Base-by-base conservation (phyloP, 495 filamentous ascomycete species). In the Pyrenula aspistea region DNA sequence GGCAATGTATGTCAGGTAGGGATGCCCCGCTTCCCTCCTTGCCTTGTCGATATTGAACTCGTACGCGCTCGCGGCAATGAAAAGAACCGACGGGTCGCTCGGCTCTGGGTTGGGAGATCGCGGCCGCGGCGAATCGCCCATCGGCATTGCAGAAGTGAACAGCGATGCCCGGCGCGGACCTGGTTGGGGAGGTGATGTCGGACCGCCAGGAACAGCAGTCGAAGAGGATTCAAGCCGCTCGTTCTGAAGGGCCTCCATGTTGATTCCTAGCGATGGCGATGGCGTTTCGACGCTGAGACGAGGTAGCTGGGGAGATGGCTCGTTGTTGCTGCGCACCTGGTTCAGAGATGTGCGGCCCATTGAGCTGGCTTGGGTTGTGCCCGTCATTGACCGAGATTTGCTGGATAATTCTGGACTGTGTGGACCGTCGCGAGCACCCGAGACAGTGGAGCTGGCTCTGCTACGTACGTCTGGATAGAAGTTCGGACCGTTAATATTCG, bases 41-140 rank as follows among this genome's bases (percentile, higher is more conserved):
- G 87, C 84, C 24, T 86, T 87, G 60, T 92, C 88, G 58, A 97
- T 96, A 65, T 94, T 91, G 70, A 97, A 99, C 63, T 96, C 89
- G 65, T 94, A 97, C 15, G 97, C 77, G 61, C 87, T 93, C 11
- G 94, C 93, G 12, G 91, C 94, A 10, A 96, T 75, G 75, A 96
- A 99, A 24, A 99, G 72, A 2, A 85, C 78, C 10, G 73, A 71
- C 12, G 71, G 75, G 25, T 75, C 75, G 0, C 68, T 67, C 60
- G 60, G 56, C 57, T 60, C 25, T 42, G 62, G 63, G 23, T 61
- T 47, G 25, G 61, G 64, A 55, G 64, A 62, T 55, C 62, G 67
- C 55, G 63, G 69, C 42, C 59, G 67, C 25, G 72, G 76, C 15
- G 59, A 80, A 62, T 93, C 89, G 0, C 85, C 82, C 72, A 91